phyloP scores from a whole-genome alignment of 192 early-diverging fungal species.

The Entomortierella parvispora region DNA sequence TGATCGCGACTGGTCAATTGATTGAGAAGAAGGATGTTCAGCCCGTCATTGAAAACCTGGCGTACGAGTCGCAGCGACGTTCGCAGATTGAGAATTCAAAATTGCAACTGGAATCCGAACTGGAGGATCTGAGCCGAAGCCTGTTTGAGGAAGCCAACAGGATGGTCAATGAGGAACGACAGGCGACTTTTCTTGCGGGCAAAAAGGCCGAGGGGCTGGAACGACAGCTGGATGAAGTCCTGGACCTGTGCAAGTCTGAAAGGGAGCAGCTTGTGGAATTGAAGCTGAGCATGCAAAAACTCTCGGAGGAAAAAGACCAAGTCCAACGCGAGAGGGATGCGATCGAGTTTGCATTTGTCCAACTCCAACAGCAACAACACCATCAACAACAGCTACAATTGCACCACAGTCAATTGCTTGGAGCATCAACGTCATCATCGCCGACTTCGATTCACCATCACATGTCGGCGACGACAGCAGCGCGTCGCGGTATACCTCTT shows the following conservation, averaged over 20 bases:
- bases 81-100: slow-evolving; percentile 44
- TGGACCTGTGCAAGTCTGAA: slow-evolving; percentile 48
- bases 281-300: slow-evolving; percentile 42
- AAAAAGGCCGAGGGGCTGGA: slow-evolving; percentile 43
- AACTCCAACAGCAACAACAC: slow-evolving; percentile 27
- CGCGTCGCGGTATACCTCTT: slow-evolving; percentile 36
- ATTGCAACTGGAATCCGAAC: slow-evolving; percentile 39
- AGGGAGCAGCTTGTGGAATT: slow-evolving; percentile 48
- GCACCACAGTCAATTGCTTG: slow-evolving; percentile 26
- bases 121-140: slow-evolving; percentile 46
- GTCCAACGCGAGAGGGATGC: slow-evolving; percentile 37
- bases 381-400: slow-evolving; percentile 24
- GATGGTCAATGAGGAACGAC: slow-evolving; percentile 53
- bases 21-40: slow-evolving; percentile 54
- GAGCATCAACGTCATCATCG: slow-evolving; percentile 1
- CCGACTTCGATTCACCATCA: slow-evolving; percentile 33
- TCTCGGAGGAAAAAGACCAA: slow-evolving; percentile 46
- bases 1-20: slow-evolving; percentile 48
- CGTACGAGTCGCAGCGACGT: slow-evolving; percentile 40
- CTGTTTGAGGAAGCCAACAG: slow-evolving; percentile 53
- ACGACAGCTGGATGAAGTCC: slow-evolving; percentile 43
- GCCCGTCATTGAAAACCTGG: slow-evolving; percentile 50
- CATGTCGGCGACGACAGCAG: slow-evolving; percentile 37
- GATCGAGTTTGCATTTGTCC: slow-evolving; percentile 38
- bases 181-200: slow-evolving; percentile 19